Evolutionary conservation across 192 early-diverging fungal genomes (phyloP), one percentile per base, ranked within the genome.

Genomic region (Podila minutissima): DNA sequence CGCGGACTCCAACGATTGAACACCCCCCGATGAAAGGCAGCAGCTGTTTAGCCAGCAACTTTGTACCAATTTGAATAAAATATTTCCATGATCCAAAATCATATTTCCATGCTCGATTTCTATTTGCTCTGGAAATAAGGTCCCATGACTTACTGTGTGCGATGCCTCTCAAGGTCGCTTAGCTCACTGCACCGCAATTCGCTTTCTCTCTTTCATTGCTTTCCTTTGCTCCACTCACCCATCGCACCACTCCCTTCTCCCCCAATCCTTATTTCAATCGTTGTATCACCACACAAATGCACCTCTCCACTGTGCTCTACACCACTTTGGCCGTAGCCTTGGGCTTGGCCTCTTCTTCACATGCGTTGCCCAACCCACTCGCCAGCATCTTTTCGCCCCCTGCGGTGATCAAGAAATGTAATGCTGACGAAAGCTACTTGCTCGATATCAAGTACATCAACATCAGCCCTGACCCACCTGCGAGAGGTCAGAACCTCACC

Each of bases 391-490:
- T 8, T 67, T 69, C 61, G 6, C 50, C 69, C 29, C 24, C 31
- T 61, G 62, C 20, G 24, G 35, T 74, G 0, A 70, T 84, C 24
- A 48, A 26, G 20, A 61, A 65, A 31, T 84, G 83, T 62, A 70
- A 73, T 0, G 35, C 24, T 22, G 24, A 33, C 5, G 33, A 7
- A 0, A 37, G 48, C 5, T 71, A 85, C 41, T 59, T 85, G 8
- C 71, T 85, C 24, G 33, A 62, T 24, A 84, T 90, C 60, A 61
- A 85, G 3, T 73, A 87, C 60, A 74, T 86, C 61, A 49, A 76
- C 19, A 48, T 90, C 37, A 71, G 19, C 6, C 89, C 89, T 20
- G 86, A 90, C 48, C 86, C 87, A 3, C 89, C 89, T 8, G 71
- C 72, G 1, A 87, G 83, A 59, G 89, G 89, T 8, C 22, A 86